These are phyloP conservation scores for Podaxis sp. DNA, from an alignment of 768 basidiomycete species.

Conservation along the genomic window DNA sequence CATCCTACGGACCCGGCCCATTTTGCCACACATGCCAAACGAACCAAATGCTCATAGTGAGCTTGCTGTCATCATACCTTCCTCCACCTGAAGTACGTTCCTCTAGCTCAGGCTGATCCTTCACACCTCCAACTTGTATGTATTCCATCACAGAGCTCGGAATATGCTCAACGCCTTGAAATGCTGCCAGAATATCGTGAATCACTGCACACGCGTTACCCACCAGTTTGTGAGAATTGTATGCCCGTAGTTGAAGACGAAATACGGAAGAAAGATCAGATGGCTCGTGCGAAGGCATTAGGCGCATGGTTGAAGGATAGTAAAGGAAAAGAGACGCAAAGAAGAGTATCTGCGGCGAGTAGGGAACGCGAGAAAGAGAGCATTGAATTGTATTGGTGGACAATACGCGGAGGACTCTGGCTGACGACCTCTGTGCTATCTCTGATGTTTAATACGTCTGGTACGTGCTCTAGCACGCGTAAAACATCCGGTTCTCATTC, in stretches of 20 bases:
- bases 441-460: slow-evolving; percentile 36
- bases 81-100: slow-evolving; percentile 68
- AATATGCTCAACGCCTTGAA: slow-evolving; percentile 59
- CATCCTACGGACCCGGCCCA: slow-evolving; percentile 50
- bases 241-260: slow-evolving; percentile 78
- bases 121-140: slow-evolving; percentile 6
- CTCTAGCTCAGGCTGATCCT: not conserved
- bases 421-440: slow-evolving; percentile 38
- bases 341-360: slow-evolving; percentile 37
- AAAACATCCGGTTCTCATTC: not conserved
- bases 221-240: slow-evolving; percentile 78
- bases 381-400: slow-evolving; percentile 61
- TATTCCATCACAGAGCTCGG: slow-evolving; percentile 51
- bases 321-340: slow-evolving; percentile 57
- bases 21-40: slow-evolving; percentile 90
- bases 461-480: slow-evolving; percentile 31
- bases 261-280: slow-evolving; percentile 71
- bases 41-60: slow-evolving; percentile 86
- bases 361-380: slow-evolving; percentile 40
- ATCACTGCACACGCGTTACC: slow-evolving; percentile 78
- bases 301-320: slow-evolving; percentile 65
- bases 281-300: slow-evolving; percentile 76
- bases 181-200: slow-evolving; percentile 67
- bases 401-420: slow-evolving; percentile 67
- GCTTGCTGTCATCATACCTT: slow-evolving; percentile 86